Conservation (phyloP, 257 asterid species). For the Gynochthodes officinalis region DNA sequence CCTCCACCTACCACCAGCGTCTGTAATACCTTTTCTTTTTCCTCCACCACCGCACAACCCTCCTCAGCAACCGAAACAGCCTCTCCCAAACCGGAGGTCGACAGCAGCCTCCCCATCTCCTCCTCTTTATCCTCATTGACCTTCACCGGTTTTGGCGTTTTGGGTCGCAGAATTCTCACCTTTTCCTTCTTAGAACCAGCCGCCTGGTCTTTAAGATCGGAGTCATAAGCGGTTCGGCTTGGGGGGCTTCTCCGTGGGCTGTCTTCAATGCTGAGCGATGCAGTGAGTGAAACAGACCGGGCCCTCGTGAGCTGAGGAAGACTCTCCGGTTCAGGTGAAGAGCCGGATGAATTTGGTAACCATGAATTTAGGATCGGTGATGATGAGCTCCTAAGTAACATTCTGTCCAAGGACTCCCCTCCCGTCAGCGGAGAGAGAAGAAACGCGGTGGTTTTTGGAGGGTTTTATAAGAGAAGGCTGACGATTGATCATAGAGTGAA, state of each 20-base stretch:
- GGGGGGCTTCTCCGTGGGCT: conserved; percentile 14
- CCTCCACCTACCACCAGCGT: conserved; percentile 34
- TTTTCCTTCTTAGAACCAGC: conserved; percentile 29
- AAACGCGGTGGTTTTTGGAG: not conserved
- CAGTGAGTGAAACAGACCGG: conserved; percentile 39
- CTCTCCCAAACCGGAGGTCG: conserved; percentile 29
- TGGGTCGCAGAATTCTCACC: conserved; percentile 28
- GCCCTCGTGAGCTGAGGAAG: conserved; percentile 42
- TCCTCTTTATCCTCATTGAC: conserved; percentile 31
- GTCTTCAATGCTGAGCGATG: conserved; percentile 31
- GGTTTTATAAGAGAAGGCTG: conserved; percentile 2
- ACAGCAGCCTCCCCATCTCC: conserved; percentile 29
- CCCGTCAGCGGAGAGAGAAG: not conserved
- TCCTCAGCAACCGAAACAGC: conserved; percentile 2
- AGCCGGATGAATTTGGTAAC: conserved; percentile 37
- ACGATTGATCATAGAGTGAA: not conserved
- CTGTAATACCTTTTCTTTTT: conserved; percentile 13
- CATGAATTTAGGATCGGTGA: conserved; percentile 58
- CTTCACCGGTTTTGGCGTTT: conserved; percentile 31
- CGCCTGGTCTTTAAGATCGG: conserved; percentile 34
- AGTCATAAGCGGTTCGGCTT: conserved; percentile 25
- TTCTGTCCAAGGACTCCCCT: conserved; percentile 8
- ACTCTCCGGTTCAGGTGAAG: conserved; percentile 50
- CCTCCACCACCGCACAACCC: conserved; percentile 12
- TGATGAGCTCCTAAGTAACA: conserved; percentile 65